Percentiles rank a stretch among this genome's conserved stretches.
Evolutionary conservation across 805 yeast genomes (phyloP).

Genomic region (Candida krabiensis): DNA sequence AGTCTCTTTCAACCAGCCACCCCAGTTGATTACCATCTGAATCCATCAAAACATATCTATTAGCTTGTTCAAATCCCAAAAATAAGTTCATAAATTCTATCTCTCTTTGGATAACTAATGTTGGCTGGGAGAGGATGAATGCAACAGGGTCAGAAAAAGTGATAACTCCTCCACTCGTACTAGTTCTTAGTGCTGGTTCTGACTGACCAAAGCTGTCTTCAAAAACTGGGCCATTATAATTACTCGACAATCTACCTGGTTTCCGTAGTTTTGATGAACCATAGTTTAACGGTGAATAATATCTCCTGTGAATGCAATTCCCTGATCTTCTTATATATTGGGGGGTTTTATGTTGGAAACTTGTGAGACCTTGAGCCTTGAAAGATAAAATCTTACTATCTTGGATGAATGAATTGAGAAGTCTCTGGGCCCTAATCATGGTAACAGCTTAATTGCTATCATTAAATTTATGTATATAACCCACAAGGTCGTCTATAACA

Average conservation of each 20-base stretch:
- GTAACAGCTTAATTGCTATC: too few relatives aligned
- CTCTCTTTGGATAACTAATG: conserved; percentile 82
- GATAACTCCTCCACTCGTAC: conserved; percentile 45
- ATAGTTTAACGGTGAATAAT: conserved; percentile 22
- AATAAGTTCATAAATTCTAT: conserved; percentile 85
- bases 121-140: conserved; percentile 70
- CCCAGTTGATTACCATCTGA: conserved; percentile 75
- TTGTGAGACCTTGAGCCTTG: too few relatives aligned
- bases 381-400: too few relatives aligned
- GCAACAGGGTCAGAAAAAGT: conserved; percentile 59
- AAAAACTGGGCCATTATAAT: conserved; percentile 3
- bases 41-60: conserved; percentile 72
- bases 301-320: conserved; percentile 2
- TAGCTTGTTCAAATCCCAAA: conserved; percentile 90
- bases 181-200: conserved; percentile 5
- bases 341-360: too few relatives aligned
- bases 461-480: too few relatives aligned
- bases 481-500: too few relatives aligned
- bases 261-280: conserved; percentile 3
- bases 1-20: conserved; percentile 77
- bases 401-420: too few relatives aligned
- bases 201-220: too few relatives aligned
- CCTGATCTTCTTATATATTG: too few relatives aligned
- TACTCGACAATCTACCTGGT: background rate
- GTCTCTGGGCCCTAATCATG: too few relatives aligned